A percentile compares a stretch with the other conserved stretches of the same genome.
Conservation (phyloP, 2,329 filamentous ascomycete species). For the Calonectria montana region DNA sequence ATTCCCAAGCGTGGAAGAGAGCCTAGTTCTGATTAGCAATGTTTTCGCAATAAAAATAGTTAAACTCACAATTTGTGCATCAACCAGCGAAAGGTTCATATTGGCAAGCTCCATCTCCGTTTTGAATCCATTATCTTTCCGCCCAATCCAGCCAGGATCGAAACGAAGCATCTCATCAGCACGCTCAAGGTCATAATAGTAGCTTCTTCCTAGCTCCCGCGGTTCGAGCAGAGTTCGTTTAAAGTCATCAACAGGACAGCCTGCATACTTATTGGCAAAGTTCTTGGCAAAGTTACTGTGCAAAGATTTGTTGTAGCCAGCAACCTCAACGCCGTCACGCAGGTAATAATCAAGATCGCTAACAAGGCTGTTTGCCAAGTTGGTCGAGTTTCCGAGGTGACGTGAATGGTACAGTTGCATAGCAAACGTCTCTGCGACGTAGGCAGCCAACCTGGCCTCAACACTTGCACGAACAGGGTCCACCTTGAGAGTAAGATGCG, state of each 20-base stretch:
- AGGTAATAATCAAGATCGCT: conserved; percentile 83
- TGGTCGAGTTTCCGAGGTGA: conserved; percentile 74
- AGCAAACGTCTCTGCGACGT: conserved; percentile 87
- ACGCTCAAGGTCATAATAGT: conserved; percentile 85
- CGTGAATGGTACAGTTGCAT: conserved; percentile 91
- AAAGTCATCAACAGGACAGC: conserved; percentile 80
- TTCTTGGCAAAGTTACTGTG: conserved; percentile 89
- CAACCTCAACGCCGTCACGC: conserved; percentile 80
- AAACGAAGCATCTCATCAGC: conserved; percentile 81
- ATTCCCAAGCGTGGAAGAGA: conserved; percentile 90
- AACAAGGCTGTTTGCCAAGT: conserved; percentile 77
- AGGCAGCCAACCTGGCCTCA: conserved; percentile 79
- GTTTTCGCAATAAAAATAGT: conserved; percentile 37
- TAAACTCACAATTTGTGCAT: conserved; percentile 83
- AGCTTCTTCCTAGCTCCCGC: conserved; percentile 76
- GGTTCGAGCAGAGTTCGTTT: conserved; percentile 78
- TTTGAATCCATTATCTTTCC: conserved; percentile 77
- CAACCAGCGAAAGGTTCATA: conserved; percentile 88
- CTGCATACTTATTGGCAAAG: conserved; percentile 80
- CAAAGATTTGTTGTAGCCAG: conserved; percentile 86
- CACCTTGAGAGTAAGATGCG: conserved; percentile 63
- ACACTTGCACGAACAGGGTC: conserved; percentile 68
- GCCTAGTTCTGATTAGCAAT: conserved; percentile 60
- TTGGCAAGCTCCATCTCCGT: conserved; percentile 90
- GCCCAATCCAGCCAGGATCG: conserved; percentile 81